A percentile compares a stretch with the other conserved stretches of the same genome.
Conservation (phyloP, 345 rosid species). For the Erodium maritimum region DNA sequence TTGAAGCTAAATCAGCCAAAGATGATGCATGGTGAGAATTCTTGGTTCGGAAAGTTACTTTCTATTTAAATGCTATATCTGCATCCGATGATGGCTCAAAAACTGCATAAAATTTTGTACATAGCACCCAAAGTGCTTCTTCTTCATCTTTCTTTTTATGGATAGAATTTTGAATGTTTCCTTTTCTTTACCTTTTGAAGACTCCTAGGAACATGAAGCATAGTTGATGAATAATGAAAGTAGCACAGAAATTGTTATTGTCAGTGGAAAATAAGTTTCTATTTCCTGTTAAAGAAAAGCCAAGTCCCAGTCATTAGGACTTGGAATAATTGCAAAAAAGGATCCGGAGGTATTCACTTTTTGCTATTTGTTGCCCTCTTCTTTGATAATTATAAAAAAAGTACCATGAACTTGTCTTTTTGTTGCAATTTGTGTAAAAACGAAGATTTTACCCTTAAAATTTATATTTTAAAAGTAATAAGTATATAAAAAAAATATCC, state of each 20-base stretch:
- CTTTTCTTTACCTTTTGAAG: not conserved
- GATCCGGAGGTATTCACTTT: too few species aligned
- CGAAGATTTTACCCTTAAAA: too few species aligned
- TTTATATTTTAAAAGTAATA: too few species aligned
- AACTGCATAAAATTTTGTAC: too few species aligned
- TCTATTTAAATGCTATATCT: not conserved
- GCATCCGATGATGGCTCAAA: not conserved
- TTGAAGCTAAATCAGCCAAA: constrained; percentile 66
- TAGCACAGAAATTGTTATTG: not conserved
- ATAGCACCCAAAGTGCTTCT: too few species aligned
- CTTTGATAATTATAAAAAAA: too few species aligned
- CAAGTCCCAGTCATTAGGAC: too few species aligned
- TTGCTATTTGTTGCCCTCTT: too few species aligned
- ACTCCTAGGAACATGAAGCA: not conserved
- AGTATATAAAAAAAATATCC: too few species aligned
- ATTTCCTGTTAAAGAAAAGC: not conserved
- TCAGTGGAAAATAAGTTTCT: not conserved
- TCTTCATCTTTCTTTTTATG: not conserved
- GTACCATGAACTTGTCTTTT: too few species aligned
- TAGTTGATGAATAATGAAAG: not conserved
- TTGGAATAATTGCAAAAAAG: too few species aligned
- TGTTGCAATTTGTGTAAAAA: too few species aligned
- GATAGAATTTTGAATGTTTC: not conserved
- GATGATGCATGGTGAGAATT: constrained; percentile 62
- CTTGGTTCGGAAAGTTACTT: not conserved